Evolutionary conservation across 2,329 filamentous ascomycete genomes (phyloP), one percentile per base, ranked within the genome.

Genomic region (Talaromyces albobiverticillius): DNA sequence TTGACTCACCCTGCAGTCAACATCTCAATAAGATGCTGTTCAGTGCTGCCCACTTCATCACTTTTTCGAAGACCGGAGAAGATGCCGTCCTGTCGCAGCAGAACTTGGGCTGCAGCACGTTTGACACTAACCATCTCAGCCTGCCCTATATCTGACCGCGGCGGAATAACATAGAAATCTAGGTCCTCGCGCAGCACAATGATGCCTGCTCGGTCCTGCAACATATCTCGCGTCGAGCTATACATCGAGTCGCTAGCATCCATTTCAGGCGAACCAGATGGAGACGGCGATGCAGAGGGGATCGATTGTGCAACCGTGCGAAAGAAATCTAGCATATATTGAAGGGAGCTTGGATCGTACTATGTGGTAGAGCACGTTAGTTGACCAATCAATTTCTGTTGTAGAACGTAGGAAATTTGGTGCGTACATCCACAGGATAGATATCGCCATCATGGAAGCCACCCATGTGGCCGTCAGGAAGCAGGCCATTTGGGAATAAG

Each of bases 321-420:
- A 79, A 99, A 99, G 75, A 99, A 99, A 66, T 96, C 93, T 60
- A 99, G 84, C 94, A 99, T 99, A 77, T 97, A 99, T 75, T 97
- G 91, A 53, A 99, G 83, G 46, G 93, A 97, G 51, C 87, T 86
- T 22, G 94, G 93, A 73, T 99, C 94, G 76, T 97, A 99, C 94
- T 99, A 76, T 63, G 74, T 76, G 63, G 57, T 58, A 41, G 8
- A 23, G 23, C 1, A 25, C 7, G 34, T 49, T 11, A 42, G 36
- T 25, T 22, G 26, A n/a, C 29, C 50, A 10, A 16, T 18, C 22
- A 26, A 25, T 16, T 40, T 16, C 8, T 29, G 10, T 25, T 29
- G 38, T 5, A 18, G 3, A 36, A 38, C 10, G n/a, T 4, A 13
- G 10, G 25, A n/a, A 41, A 51, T 23, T 20, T 18, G 36, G n/a